A percentile compares a stretch with the other conserved stretches of the same genome.
phyloP scores from a whole-genome alignment of 257 asterid species.

The Cinchona pubescens region DNA sequence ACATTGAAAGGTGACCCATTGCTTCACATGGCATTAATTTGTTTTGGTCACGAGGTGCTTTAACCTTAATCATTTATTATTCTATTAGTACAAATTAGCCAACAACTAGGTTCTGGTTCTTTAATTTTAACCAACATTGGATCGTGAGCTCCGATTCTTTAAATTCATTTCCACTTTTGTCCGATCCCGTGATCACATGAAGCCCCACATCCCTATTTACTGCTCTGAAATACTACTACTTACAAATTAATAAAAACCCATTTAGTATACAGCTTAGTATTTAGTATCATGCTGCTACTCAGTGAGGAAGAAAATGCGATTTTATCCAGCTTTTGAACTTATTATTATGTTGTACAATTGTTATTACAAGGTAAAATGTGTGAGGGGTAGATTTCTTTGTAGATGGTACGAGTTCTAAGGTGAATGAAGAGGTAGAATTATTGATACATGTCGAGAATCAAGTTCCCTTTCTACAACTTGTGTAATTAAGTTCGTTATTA shows the following conservation, averaged over 20 bases:
- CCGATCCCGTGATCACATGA: not conserved
- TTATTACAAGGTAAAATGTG: too few species aligned
- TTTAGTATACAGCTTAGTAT: too few species aligned
- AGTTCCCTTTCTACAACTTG: too few species aligned
- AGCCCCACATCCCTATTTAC: not conserved
- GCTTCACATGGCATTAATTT: constrained; percentile 12
- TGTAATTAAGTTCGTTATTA: too few species aligned
- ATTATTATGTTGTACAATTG: not conserved
- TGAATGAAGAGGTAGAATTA: too few species aligned
- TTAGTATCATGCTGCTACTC: too few species aligned
- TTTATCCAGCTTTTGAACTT: too few species aligned
- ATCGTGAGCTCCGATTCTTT: not conserved
- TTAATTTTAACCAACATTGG: not conserved
- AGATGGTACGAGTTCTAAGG: too few species aligned
- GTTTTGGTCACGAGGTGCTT: not conserved
- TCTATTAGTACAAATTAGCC: not conserved
- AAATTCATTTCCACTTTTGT: not conserved
- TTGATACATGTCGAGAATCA: too few species aligned
- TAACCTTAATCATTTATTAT: too few species aligned
- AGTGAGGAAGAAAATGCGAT: too few species aligned
- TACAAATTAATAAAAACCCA: not conserved
- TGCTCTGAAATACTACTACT: not conserved
- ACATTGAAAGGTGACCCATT: not conserved
- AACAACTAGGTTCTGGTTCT: not conserved
- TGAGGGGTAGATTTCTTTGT: too few species aligned